Percentiles rank a stretch among this genome's conserved stretches.
phyloP scores from a whole-genome alignment of 148 eudicot genomes.

The Chenopodium quinoa region DNA sequence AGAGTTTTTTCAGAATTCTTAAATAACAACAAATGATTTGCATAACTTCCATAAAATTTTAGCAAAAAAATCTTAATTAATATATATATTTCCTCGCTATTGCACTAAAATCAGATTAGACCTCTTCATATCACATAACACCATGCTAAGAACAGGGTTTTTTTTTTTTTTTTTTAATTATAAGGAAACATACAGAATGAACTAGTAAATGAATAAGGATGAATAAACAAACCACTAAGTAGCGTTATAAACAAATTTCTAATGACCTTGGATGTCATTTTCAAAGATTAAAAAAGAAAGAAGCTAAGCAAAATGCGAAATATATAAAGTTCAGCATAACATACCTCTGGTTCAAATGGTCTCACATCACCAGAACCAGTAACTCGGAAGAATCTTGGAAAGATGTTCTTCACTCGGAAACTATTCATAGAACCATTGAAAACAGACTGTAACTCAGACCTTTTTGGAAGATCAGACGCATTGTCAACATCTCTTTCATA shows the following conservation, averaged over 20 bases:
- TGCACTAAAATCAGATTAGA: neutral
- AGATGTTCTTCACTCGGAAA: constrained; percentile 63
- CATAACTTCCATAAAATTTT: too few species aligned
- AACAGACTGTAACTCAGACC: constrained; percentile 62
- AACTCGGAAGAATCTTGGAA: constrained; percentile 78
- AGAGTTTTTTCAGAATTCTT: too few species aligned
- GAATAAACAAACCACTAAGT: neutral
- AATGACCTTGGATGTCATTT: neutral
- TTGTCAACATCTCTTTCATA: constrained; percentile 55
- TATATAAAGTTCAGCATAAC: constrained; percentile 16
- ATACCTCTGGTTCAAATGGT: constrained; percentile 77
- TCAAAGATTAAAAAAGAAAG: neutral
- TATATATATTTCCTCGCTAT: neutral
- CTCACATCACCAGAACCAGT: constrained; percentile 98
- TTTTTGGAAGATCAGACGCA: constrained; percentile 49
- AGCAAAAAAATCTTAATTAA: too few species aligned
- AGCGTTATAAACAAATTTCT: neutral
- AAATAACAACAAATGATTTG: neutral
- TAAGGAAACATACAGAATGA: neutral
- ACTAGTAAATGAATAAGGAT: neutral
- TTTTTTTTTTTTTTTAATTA: too few species aligned
- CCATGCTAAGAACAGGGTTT: neutral
- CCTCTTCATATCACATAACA: neutral
- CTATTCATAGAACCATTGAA: constrained; percentile 66
- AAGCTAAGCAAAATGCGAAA: neutral